Conservation (phyloP, 306 rosid species). For the Trichosanthes cucumerina region DNA sequence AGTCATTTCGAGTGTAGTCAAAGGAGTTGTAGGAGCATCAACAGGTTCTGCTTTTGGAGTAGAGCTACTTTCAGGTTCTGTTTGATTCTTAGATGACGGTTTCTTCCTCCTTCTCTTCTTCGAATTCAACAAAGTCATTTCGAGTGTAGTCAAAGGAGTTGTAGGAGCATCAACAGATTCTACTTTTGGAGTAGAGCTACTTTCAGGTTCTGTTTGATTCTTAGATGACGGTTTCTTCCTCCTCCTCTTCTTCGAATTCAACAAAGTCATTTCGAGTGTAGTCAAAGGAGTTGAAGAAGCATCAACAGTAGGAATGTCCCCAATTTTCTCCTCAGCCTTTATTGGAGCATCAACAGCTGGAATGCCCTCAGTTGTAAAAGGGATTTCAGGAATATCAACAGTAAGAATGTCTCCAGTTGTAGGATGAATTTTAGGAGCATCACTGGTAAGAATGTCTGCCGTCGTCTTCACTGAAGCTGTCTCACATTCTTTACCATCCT, state of each 20-base stretch:
- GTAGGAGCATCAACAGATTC: too few species aligned
- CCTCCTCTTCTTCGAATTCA: constrained; percentile 6
- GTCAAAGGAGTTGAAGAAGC: neutral
- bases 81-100: too few species aligned
- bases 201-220: constrained; percentile 23
- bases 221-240: constrained; percentile 28
- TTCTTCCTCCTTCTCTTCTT: too few species aligned
- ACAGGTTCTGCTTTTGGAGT: too few species aligned
- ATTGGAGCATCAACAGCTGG: neutral
- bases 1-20: neutral
- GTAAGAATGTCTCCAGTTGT: neutral
- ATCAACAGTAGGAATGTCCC: neutral
- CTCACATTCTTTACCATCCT: constrained; percentile 12
- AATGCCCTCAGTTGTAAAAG: neutral
- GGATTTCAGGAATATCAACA: neutral
- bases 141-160: too few species aligned
- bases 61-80: too few species aligned
- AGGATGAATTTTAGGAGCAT: neutral
- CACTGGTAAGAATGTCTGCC: neutral
- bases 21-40: neutral
- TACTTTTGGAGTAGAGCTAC: constrained; percentile 8
- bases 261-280: too few species aligned
- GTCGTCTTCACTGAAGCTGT: constrained; percentile 11
- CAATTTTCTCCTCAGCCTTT: too few species aligned
- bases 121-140: too few species aligned